Base-by-base conservation (phyloP, 2,329 filamentous ascomycete genomes). In the Pyricularia sp. region DNA sequence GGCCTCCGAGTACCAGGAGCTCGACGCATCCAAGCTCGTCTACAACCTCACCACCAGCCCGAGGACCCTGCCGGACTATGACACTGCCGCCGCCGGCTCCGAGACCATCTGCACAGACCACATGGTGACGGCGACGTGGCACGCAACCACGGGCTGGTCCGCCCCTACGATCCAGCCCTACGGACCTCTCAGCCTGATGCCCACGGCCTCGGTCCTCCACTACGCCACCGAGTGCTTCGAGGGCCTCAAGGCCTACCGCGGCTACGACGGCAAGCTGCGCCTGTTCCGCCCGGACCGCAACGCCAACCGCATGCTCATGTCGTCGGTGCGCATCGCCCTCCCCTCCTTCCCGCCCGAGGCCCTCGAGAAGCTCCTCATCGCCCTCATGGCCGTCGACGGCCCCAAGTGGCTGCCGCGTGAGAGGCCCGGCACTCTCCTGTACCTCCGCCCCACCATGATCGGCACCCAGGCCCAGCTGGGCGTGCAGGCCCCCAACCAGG, bases 151-250 rank as follows among this genome's bases (percentile, higher is more conserved):
- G 25, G 93, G 93, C 73, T 97, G 93, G 93, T 83, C 85, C 55
- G 83, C 86, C 1, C 93, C 93, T 1, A 85, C 90, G 73, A 85
- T 96, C 70, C 86, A 88, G 77, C 91, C 92, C 30, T 95, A 92
- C 78, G 91, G 91, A 0, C 90, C 92, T 12, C 81, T 97, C 68
- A 85, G 85, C 71, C 87, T 97, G 75, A 90, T 92, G 82, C 93
- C 93, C 50, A 94, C 90, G 4, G 92, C 92, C 17, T 92, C 89
- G 3, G 88, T 89, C 71, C 85, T 97, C 70, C 93, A 97, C 84
- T 97, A 97, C 80, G 93, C 92, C 12, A 96, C 92, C 65, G 91
- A 94, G 79, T 96, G 93, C 79, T 97, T 96, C 81, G 93, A 97
- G 80, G 93, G 93, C 14, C 80, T 86, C 74, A 97, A 96, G 80